Conservation (phyloP, 768 basidiomycete species). For the Cyclocybe cylindracea region DNA sequence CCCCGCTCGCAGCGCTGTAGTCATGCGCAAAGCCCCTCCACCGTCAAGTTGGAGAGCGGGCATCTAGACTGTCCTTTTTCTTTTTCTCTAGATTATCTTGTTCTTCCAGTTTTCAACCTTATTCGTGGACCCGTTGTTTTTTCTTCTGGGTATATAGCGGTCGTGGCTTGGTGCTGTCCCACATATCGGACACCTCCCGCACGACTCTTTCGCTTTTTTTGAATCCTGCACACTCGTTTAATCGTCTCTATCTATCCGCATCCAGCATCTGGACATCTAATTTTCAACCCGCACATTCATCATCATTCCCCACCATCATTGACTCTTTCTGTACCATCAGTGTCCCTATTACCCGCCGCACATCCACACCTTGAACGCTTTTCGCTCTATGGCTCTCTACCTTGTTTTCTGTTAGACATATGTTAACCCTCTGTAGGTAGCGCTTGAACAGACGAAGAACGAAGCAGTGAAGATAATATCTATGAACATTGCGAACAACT, state of each 20-base stretch:
- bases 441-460: no score
- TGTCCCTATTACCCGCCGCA: constrained; percentile 12
- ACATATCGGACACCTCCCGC: constrained; percentile 1
- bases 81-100: constrained; percentile 1
- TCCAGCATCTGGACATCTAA: constrained; percentile 24
- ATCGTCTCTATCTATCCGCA: constrained; percentile 21
- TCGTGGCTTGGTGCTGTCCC: not conserved
- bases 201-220: constrained; percentile 3
- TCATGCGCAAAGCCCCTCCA: constrained; percentile 40
- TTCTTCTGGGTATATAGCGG: constrained; percentile 1
- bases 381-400: no score
- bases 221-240: constrained; percentile 3
- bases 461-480: no score
- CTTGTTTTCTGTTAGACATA: no score
- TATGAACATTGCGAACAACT: no score
- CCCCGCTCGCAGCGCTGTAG: constrained; percentile 13
- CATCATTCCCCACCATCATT: constrained; percentile 21
- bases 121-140: constrained; percentile 3
- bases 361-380: not conserved
- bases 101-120: constrained; percentile 3
- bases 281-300: constrained; percentile 17
- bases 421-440: no score
- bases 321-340: constrained; percentile 15
- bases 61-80: constrained; percentile 17
- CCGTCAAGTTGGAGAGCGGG: constrained; percentile 66